phyloP scores from a whole-genome alignment of 2,329 filamentous ascomycete genomes.

The Mycosphaerella sp. region DNA sequence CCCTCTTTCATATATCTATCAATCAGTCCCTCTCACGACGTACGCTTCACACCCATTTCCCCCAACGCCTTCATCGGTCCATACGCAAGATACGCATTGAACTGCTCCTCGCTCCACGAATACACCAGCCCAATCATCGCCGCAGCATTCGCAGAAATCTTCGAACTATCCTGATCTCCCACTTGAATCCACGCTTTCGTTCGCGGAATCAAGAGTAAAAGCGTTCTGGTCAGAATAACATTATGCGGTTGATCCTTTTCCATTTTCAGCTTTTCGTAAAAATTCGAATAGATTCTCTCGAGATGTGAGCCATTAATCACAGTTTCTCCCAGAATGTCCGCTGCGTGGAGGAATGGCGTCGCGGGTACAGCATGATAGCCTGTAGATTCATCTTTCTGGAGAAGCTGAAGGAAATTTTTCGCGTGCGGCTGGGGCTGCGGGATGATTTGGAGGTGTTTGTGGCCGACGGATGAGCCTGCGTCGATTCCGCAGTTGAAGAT shows the following conservation, averaged over 20 bases:
- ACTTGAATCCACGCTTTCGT: conserved; percentile 23
- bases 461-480: conserved; percentile 40
- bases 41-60: conserved; percentile 18
- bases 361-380: background rate
- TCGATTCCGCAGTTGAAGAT: conserved; percentile 45
- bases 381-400: background rate
- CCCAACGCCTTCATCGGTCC: conserved; percentile 17
- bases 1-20: too few species aligned
- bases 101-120: conserved; percentile 18
- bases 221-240: conserved; percentile 32
- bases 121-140: conserved; percentile 36
- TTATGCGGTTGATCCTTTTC: conserved; percentile 31
- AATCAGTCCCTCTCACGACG: too few species aligned
- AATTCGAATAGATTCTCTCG: conserved; percentile 19
- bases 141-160: conserved; percentile 28
- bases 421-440: conserved; percentile 27
- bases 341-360: conserved; percentile 8
- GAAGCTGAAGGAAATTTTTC: conserved; percentile 14
- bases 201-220: conserved; percentile 35
- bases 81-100: conserved; percentile 13
- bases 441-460: conserved; percentile 44
- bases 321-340: too few species aligned
- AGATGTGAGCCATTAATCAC: background rate
- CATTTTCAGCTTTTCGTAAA: conserved; percentile 12
- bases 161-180: conserved; percentile 25